phyloP scores from a whole-genome alignment of 2,329 filamentous ascomycete species.

The Aaosphaeria pasadenensis region DNA sequence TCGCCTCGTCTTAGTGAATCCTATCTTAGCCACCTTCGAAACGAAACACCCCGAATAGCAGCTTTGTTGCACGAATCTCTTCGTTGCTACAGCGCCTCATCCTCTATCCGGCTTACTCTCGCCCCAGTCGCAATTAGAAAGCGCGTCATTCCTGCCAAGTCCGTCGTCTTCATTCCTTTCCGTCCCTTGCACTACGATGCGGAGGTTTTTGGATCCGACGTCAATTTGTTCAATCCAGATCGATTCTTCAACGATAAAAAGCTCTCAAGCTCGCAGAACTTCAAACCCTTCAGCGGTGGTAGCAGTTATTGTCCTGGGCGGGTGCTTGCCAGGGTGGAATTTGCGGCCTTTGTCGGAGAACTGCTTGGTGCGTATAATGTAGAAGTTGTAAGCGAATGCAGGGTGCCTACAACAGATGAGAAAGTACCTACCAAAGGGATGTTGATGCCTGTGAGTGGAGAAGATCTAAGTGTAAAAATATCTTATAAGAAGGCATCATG shows the following conservation, averaged over 20 bases:
- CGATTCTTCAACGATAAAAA: conserved; percentile 10
- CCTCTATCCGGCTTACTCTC: not conserved
- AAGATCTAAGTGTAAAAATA: not conserved
- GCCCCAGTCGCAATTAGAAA: not conserved
- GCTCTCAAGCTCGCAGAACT: conserved; percentile 1
- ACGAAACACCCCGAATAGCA: not conserved
- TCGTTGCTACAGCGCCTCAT: not conserved
- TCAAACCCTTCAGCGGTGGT: conserved; percentile 13
- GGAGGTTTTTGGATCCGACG: conserved; percentile 6
- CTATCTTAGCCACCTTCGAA: not conserved
- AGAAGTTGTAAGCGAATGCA: conserved; percentile 4
- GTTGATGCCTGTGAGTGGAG: not conserved
- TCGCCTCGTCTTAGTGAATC: not conserved
- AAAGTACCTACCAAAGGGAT: not conserved
- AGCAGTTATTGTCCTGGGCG: conserved; percentile 11
- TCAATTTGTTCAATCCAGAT: conserved; percentile 3
- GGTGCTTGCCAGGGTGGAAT: conserved; percentile 3
- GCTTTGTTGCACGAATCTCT: not conserved
- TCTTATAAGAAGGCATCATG: not conserved
- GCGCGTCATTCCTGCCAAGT: not conserved
- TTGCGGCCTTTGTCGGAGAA: conserved; percentile 3
- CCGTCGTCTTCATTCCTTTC: not conserved
- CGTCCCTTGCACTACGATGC: conserved; percentile 8
- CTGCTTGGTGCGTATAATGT: conserved; percentile 1
- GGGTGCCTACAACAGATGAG: conserved; percentile 18